Evolutionary conservation across 768 basidiomycete genomes (phyloP).

Genomic region (Panus rudis): DNA sequence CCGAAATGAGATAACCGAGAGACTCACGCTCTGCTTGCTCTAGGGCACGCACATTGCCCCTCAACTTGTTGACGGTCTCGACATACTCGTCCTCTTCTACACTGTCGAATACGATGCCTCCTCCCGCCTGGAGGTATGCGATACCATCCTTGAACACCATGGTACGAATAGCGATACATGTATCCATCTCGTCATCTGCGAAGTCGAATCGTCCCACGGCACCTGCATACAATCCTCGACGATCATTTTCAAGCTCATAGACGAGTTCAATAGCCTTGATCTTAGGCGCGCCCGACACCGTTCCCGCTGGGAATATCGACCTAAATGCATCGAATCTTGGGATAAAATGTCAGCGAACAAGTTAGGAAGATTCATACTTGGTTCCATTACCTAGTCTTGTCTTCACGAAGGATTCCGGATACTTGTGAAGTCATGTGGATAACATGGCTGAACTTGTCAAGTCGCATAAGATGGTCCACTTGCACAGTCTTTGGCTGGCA

Average conservation of each 20-base stretch:
- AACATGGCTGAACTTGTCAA: constrained; percentile 97
- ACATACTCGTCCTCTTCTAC: constrained; percentile 96
- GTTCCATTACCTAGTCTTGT: constrained; percentile 81
- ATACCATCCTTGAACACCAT: constrained; percentile 94
- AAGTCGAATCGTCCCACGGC: constrained; percentile 99
- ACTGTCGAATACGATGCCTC: constrained; percentile 95
- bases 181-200: constrained; percentile 91
- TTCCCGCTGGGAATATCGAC: constrained; percentile 98
- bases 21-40: constrained; percentile 82
- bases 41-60: constrained; percentile 78
- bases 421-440: constrained; percentile 96
- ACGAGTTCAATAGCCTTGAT: constrained; percentile 97
- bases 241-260: constrained; percentile 78
- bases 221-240: constrained; percentile 92
- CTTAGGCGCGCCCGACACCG: constrained; percentile 97
- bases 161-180: constrained; percentile 96
- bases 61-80: constrained; percentile 93
- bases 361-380: constrained; percentile 5
- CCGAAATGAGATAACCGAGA: constrained; percentile 1
- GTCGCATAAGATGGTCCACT: constrained; percentile 87
- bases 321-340: constrained; percentile 94
- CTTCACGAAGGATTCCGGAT: constrained; percentile 77
- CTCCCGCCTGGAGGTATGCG: constrained; percentile 92
- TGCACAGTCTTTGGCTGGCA: constrained; percentile 94
- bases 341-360: constrained; percentile 4